Evolutionary conservation across 495 filamentous ascomycete species (phyloP).

Genomic region (Apodospora peruviana): DNA sequence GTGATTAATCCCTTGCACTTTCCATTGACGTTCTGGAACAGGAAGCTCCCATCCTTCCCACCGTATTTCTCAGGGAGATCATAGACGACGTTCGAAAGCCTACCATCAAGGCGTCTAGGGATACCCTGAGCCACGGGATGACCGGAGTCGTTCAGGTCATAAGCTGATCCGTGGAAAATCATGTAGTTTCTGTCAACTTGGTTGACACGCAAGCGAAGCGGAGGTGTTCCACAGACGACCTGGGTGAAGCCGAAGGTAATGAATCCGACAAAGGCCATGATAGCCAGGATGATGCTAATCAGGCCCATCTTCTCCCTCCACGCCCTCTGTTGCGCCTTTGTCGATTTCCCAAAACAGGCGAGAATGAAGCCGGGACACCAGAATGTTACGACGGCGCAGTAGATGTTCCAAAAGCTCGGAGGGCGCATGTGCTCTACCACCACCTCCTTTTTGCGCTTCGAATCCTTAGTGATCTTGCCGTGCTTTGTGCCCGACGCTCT

Average conservation of each 20-base stretch:
- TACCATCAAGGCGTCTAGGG: constrained; percentile 38
- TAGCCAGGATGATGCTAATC: constrained; percentile 84
- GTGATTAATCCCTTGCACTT: constrained; percentile 92
- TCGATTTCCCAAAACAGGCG: constrained; percentile 78
- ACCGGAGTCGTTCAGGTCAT: constrained; percentile 64
- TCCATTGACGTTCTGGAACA: constrained; percentile 98
- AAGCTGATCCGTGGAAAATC: constrained; percentile 92
- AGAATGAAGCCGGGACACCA: constrained; percentile 87
- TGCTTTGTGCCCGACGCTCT: constrained; percentile 29
- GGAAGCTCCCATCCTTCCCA: constrained; percentile 87
- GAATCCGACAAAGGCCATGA: constrained; percentile 88
- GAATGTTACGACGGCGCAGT: constrained; percentile 89
- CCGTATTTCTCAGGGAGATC: constrained; percentile 75
- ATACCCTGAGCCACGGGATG: constrained; percentile 82
- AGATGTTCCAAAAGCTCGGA: constrained; percentile 89
- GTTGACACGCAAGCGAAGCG: constrained; percentile 70
- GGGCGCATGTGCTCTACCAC: constrained; percentile 65
- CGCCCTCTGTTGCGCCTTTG: constrained; percentile 81
- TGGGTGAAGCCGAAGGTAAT: constrained; percentile 95
- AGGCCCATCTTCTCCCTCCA: constrained; percentile 99
- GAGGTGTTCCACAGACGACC: constrained; percentile 70
- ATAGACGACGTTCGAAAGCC: constrained; percentile 70
- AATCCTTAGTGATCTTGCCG: constrained; percentile 51
- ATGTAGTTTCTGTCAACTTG: constrained; percentile 75
- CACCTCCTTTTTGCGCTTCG: constrained; percentile 50